Conservation (phyloP, 352 stramenopile species). For the Phytophthora capsici region DNA sequence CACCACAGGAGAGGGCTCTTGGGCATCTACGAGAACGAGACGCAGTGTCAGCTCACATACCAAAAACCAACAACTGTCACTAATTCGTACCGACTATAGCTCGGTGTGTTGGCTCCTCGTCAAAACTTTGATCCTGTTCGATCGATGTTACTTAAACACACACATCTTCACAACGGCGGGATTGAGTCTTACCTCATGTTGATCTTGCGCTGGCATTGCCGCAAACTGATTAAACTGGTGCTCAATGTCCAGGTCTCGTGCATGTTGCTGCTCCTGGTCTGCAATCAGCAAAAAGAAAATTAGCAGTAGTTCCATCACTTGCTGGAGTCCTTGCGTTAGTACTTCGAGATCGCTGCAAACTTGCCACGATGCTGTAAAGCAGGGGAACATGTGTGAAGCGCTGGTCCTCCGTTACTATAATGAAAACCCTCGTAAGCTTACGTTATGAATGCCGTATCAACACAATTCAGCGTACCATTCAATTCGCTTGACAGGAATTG, state of each 20-base stretch:
- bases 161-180: too few relatives aligned
- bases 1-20: constrained; percentile 48
- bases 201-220: constrained; percentile 1
- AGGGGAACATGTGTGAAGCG: constrained; percentile 77
- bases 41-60: background rate
- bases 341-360: constrained; percentile 50
- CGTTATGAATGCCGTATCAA: background rate
- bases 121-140: constrained; percentile 21
- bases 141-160: too few relatives aligned
- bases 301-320: too few relatives aligned
- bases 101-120: constrained; percentile 14
- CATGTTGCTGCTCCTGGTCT: constrained; percentile 27
- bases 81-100: constrained; percentile 13
- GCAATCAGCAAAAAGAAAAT: background rate
- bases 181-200: constrained; percentile 17
- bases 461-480: constrained; percentile 40
- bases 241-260: constrained; percentile 23
- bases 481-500: constrained; percentile 87
- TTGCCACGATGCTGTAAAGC: constrained; percentile 82
- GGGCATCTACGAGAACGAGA: constrained; percentile 20
- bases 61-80: too few relatives aligned
- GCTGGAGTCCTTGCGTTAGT: background rate
- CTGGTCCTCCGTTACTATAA: constrained; percentile 65
- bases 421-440: too few relatives aligned
- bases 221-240: constrained; percentile 38